phyloP scores from a whole-genome alignment of 2,329 filamentous ascomycete species.

The Penicillium aurantiogriseum region DNA sequence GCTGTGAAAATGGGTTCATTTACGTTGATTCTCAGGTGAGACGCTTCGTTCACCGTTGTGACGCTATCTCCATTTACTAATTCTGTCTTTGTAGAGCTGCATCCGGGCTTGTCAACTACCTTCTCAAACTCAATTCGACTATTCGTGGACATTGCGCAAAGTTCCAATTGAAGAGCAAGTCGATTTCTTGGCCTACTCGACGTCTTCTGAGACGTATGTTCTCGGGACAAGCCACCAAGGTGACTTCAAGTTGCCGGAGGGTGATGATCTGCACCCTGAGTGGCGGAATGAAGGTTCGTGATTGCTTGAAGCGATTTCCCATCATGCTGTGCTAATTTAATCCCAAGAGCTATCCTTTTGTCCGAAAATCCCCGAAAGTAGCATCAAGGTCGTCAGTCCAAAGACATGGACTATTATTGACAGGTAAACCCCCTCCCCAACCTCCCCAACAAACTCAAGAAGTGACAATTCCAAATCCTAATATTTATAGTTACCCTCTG shows the following conservation, averaged over 20 bases:
- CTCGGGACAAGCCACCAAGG: slow-evolving; percentile 66
- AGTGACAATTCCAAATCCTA: not conserved
- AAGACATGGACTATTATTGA: slow-evolving; percentile 77
- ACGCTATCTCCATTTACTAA: slow-evolving; percentile 11
- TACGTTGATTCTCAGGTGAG: slow-evolving; percentile 65
- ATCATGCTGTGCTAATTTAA: slow-evolving; percentile 9
- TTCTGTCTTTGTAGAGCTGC: slow-evolving; percentile 52
- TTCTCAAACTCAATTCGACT: slow-evolving; percentile 65
- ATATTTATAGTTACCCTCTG: slow-evolving; percentile 55
- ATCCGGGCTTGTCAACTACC: slow-evolving; percentile 74
- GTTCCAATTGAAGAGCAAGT: slow-evolving; percentile 69
- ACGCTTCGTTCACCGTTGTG: not conserved
- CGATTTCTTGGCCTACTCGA: slow-evolving; percentile 72
- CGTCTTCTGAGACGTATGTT: slow-evolving; percentile 71
- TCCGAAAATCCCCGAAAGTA: slow-evolving; percentile 69
- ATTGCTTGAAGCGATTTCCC: not conserved
- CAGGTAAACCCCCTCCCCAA: slow-evolving; percentile 39
- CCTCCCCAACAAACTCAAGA: not conserved
- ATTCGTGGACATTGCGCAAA: slow-evolving; percentile 73
- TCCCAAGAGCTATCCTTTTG: slow-evolving; percentile 52
- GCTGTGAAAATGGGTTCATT: slow-evolving; percentile 78
- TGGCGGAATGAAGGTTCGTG: slow-evolving; percentile 70
- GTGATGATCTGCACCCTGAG: slow-evolving; percentile 78
- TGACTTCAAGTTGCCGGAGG: slow-evolving; percentile 79
- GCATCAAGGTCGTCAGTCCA: slow-evolving; percentile 75